These are phyloP conservation scores for Wickerhamomyces mucosus DNA, from an alignment of 805 yeast species.

Conservation along the genomic window DNA sequence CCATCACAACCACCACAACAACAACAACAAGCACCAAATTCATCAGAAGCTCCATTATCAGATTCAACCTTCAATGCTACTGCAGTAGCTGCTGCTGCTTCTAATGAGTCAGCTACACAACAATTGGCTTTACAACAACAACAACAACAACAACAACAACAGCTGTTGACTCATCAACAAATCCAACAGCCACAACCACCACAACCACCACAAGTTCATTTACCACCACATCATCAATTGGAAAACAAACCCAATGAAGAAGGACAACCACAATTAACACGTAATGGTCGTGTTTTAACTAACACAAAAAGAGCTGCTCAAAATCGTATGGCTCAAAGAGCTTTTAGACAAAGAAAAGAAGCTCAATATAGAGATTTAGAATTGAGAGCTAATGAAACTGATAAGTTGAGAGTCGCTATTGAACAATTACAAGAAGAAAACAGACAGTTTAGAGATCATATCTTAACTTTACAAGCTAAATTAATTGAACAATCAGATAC, in stretches of 20 bases:
- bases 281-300: conserved; percentile 32
- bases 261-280: conserved; percentile 9
- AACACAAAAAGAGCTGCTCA: conserved; percentile 83
- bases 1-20: conserved; percentile 7
- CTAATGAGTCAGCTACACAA: conserved; percentile 5
- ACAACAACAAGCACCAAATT: conserved; percentile 1
- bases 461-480: conserved; percentile 58
- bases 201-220: not conserved
- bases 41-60: conserved; percentile 9
- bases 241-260: conserved; percentile 3
- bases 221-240: not conserved
- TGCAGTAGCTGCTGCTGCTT: conserved; percentile 27
- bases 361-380: conserved; percentile 75
- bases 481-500: conserved; percentile 41
- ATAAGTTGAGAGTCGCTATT: conserved; percentile 52
- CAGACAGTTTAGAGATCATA: conserved; percentile 61
- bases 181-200: conserved; percentile 9
- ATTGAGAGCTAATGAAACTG: conserved; percentile 52
- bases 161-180: conserved; percentile 5
- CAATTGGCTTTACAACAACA: conserved; percentile 4
- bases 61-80: conserved; percentile 22
- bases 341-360: conserved; percentile 81
- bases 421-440: conserved; percentile 64
- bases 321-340: conserved; percentile 86
- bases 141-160: conserved; percentile 4